phyloP scores from a whole-genome alignment of 139 green algal species.

The Trebouxia sp. region DNA sequence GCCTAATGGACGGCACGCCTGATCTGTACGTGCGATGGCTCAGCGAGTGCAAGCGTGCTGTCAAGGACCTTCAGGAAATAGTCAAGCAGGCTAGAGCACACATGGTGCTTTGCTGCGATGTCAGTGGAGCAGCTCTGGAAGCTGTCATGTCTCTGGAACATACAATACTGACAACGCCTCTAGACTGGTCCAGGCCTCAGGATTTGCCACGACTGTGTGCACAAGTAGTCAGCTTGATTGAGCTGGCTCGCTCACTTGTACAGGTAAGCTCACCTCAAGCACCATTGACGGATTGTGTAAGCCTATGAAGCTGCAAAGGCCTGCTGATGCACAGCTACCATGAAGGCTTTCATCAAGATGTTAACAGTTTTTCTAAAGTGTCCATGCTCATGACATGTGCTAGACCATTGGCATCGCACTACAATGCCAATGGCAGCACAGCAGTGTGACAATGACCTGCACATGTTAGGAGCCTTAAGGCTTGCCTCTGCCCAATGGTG shows the following conservation, averaged over 20 bases:
- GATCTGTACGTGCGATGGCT: neutral
- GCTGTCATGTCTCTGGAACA: neutral
- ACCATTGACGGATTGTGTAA: neutral
- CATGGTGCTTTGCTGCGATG: neutral
- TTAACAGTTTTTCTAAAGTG: too few relatives aligned
- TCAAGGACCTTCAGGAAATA: neutral
- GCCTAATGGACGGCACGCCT: too few relatives aligned
- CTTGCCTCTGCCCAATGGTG: too few relatives aligned
- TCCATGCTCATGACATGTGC: too few relatives aligned
- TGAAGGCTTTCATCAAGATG: neutral
- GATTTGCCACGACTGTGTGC: neutral
- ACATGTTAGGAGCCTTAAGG: too few relatives aligned
- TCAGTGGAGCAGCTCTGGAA: neutral
- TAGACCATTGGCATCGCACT: too few relatives aligned
- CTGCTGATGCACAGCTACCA: neutral
- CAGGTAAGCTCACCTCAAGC: neutral
- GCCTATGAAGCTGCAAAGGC: neutral
- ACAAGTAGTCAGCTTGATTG: neutral
- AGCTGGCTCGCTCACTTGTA: neutral
- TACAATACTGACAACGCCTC: neutral
- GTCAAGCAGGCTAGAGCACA: neutral
- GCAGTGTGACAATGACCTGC: too few relatives aligned
- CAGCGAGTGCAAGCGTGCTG: neutral
- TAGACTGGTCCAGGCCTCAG: neutral
- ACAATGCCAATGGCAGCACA: too few relatives aligned